These are phyloP conservation scores for Dendrocalamus latiflorus DNA, from an alignment of 202 grass and related monocot species.

Conservation along the genomic window DNA sequence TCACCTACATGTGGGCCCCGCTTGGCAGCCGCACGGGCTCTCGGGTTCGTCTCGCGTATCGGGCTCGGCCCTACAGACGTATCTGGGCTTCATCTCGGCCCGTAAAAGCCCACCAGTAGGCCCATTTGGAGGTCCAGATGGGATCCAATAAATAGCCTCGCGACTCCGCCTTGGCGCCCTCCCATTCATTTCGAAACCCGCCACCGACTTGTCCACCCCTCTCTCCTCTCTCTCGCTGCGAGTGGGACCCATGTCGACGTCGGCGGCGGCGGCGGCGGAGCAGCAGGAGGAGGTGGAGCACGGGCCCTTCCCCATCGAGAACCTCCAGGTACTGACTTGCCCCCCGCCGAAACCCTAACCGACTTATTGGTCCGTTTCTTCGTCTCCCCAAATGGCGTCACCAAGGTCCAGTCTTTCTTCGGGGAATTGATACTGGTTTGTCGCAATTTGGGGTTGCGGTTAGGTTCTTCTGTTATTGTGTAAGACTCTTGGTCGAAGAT, in stretches of 20 bases:
- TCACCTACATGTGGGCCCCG: neutral
- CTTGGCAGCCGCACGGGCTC: neutral
- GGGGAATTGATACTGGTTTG: too few relatives aligned
- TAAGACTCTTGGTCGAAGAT: too few relatives aligned
- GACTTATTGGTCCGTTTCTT: slow-evolving; percentile 4
- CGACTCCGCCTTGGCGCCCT: slow-evolving; percentile 12
- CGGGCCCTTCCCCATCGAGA: slow-evolving; percentile 84
- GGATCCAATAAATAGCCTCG: neutral
- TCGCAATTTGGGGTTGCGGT: too few relatives aligned
- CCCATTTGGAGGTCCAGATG: neutral
- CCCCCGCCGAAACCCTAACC: slow-evolving; percentile 35
- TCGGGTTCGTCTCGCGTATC: too few relatives aligned
- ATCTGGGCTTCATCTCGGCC: neutral
- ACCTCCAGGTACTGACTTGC: slow-evolving; percentile 52
- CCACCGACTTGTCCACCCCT: neutral
- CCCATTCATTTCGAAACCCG: neutral
- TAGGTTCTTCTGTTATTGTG: too few relatives aligned
- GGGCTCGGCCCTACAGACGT: neutral
- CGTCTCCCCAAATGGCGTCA: neutral
- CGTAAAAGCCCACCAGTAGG: rapidly evolving
- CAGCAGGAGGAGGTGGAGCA: slow-evolving; percentile 76
- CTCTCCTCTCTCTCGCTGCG: neutral
- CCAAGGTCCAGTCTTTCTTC: neutral
- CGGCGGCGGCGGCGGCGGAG: slow-evolving; percentile 38
- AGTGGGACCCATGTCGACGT: slow-evolving; percentile 35